A percentile compares a stretch with the other conserved stretches of the same genome.
Conservation (phyloP, 1,139 yeast species). For the Pichia sp. region DNA sequence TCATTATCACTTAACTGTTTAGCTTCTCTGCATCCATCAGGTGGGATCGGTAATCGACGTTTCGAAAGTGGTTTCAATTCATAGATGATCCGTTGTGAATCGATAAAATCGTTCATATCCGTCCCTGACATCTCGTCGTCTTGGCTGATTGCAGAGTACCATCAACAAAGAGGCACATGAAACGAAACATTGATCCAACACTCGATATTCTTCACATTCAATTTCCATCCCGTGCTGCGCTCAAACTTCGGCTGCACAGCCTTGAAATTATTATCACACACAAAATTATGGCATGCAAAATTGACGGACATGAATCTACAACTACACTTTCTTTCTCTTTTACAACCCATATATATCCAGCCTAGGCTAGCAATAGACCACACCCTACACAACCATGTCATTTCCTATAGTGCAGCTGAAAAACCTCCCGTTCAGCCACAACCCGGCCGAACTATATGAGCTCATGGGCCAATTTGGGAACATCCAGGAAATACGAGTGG, state of each 20-base stretch:
- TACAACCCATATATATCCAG: no score
- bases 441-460: slow-evolving; percentile 48
- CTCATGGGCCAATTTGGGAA: slow-evolving; percentile 59
- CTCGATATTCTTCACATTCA: no score
- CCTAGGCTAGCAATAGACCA: no score
- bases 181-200: neutral
- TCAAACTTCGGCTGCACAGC: no score
- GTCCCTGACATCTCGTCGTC: neutral
- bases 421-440: slow-evolving; percentile 55
- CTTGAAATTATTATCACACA: no score
- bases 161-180: neutral
- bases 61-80: slow-evolving; percentile 19
- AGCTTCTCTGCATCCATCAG: slow-evolving; percentile 21
- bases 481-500: slow-evolving; percentile 53
- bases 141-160: neutral
- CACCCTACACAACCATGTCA: slow-evolving; percentile 26
- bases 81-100: slow-evolving; percentile 32
- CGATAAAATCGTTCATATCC: slow-evolving; percentile 20
- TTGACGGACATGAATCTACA: no score
- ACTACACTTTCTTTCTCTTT: no score
- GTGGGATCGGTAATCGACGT: neutral
- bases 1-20: slow-evolving; percentile 16
- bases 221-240: no score
- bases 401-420: slow-evolving; percentile 56
- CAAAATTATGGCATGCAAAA: no score